phyloP scores from a whole-genome alignment of 257 asterid genomes.

The Fraxinus americana region DNA sequence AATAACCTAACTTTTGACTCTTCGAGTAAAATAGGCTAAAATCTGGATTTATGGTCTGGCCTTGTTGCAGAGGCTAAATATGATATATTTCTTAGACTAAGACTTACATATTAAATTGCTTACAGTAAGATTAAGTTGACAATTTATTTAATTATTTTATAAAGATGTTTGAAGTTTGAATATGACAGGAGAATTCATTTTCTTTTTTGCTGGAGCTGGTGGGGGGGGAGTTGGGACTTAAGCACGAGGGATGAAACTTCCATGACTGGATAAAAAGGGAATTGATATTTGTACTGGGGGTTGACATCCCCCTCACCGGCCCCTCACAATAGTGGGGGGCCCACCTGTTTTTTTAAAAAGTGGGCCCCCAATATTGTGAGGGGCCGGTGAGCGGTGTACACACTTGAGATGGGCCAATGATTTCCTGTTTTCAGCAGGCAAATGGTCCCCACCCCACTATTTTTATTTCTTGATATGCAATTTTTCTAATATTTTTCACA shows the following conservation, averaged over 20 bases:
- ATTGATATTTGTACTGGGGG: too few relatives aligned
- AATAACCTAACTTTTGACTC: too few relatives aligned
- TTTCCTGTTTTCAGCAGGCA: not conserved
- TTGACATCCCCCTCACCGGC: too few relatives aligned
- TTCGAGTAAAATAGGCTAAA: too few relatives aligned
- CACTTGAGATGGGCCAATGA: not conserved
- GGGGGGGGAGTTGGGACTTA: not conserved
- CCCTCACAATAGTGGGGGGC: too few relatives aligned
- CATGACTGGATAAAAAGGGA: conserved; percentile 3
- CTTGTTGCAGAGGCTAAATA: too few relatives aligned
- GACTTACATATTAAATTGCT: not conserved
- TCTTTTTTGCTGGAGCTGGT: not conserved
- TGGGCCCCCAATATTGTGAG: too few relatives aligned
- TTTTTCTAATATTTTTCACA: not conserved
- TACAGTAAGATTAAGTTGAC: not conserved
- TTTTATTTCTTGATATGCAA: not conserved
- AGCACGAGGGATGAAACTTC: conserved; percentile 12
- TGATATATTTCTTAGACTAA: too few relatives aligned
- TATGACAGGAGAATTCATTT: not conserved
- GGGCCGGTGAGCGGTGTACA: too few relatives aligned
- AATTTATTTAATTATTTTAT: too few relatives aligned
- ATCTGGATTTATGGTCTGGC: too few relatives aligned
- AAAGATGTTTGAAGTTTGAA: not conserved
- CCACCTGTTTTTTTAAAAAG: too few relatives aligned
- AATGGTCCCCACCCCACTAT: not conserved